A percentile compares a stretch with the other conserved stretches of the same genome.
phyloP scores from a whole-genome alignment of 768 basidiomycete genomes.

The Podaxis sp. region DNA sequence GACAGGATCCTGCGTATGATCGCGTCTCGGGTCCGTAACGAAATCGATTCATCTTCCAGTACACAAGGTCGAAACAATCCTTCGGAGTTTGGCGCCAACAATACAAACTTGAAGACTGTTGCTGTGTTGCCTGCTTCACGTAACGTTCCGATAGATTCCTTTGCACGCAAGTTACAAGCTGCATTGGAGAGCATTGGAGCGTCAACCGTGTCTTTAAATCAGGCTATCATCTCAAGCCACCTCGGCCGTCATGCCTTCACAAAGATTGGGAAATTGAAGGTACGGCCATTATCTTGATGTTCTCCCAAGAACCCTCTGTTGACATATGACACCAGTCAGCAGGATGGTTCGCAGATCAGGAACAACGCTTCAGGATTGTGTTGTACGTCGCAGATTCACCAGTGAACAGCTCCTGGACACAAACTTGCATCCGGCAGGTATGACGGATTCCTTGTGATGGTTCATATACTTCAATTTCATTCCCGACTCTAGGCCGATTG shows the following conservation, averaged over 20 bases:
- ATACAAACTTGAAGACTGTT: slow-evolving; percentile 89
- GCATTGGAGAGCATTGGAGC: slow-evolving; percentile 94
- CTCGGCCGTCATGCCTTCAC: slow-evolving; percentile 95
- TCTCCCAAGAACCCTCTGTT: neutral
- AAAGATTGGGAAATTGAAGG: slow-evolving; percentile 95
- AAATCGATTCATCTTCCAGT: slow-evolving; percentile 64
- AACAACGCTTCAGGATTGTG: slow-evolving; percentile 90
- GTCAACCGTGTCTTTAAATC: slow-evolving; percentile 88
- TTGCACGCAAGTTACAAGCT: slow-evolving; percentile 83
- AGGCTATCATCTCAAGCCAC: slow-evolving; percentile 88
- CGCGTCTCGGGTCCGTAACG: slow-evolving; percentile 85
- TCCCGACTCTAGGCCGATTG: slow-evolving; percentile 68
- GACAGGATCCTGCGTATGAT: slow-evolving; percentile 79
- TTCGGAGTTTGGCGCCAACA: slow-evolving; percentile 70
- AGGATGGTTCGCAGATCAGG: slow-evolving; percentile 92
- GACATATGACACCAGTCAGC: slow-evolving; percentile 31
- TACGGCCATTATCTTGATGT: slow-evolving; percentile 40
- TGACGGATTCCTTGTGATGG: neutral
- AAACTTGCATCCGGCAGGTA: slow-evolving; percentile 95
- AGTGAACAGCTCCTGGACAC: slow-evolving; percentile 94
- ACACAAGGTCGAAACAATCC: slow-evolving; percentile 49
- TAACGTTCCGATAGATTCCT: slow-evolving; percentile 85
- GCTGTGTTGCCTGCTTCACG: slow-evolving; percentile 87
- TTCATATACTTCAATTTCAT: neutral
- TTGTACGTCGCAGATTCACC: slow-evolving; percentile 96